These are phyloP conservation scores for Abelmoschus esculentus DNA, from an alignment of 345 rosid species.

Conservation along the genomic window DNA sequence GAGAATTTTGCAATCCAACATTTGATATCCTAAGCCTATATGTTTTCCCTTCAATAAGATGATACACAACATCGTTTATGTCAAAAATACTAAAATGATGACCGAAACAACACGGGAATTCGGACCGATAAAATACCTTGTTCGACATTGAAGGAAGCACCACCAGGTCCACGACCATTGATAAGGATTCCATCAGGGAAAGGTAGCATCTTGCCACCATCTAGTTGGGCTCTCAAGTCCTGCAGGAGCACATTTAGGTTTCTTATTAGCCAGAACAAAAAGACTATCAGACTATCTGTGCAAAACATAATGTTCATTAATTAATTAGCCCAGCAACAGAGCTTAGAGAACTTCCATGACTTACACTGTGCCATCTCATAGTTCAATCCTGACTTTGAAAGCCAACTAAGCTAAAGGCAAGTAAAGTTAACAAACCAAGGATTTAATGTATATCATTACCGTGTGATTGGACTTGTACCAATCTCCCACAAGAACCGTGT, in stretches of 20 bases:
- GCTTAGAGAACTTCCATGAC: no score
- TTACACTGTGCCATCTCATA: background rate
- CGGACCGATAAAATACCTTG: conserved; percentile 39
- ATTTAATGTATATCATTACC: conserved; percentile 23
- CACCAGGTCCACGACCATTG: conserved; percentile 67
- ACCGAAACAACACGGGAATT: background rate
- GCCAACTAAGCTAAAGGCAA: background rate
- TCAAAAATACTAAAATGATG: background rate
- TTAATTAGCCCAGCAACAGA: no score
- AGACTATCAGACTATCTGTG: no score
- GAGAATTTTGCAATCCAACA: conserved; percentile 74
- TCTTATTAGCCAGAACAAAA: no score
- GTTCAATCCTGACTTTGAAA: background rate
- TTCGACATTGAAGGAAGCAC: conserved; percentile 60
- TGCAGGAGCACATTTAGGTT: conserved; percentile 11
- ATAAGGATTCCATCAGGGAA: conserved; percentile 79
- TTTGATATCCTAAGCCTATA: conserved; percentile 91
- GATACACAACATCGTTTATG: background rate
- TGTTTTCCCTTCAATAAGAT: conserved; percentile 52
- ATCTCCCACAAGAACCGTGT: conserved; percentile 61
- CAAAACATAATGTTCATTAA: no score
- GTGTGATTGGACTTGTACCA: conserved; percentile 69
- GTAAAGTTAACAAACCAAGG: background rate
- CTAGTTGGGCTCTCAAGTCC: conserved; percentile 52
- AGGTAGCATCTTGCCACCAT: conserved; percentile 60